phyloP scores from a whole-genome alignment of 148 eudicot genomes.

The Chenopodium quinoa region DNA sequence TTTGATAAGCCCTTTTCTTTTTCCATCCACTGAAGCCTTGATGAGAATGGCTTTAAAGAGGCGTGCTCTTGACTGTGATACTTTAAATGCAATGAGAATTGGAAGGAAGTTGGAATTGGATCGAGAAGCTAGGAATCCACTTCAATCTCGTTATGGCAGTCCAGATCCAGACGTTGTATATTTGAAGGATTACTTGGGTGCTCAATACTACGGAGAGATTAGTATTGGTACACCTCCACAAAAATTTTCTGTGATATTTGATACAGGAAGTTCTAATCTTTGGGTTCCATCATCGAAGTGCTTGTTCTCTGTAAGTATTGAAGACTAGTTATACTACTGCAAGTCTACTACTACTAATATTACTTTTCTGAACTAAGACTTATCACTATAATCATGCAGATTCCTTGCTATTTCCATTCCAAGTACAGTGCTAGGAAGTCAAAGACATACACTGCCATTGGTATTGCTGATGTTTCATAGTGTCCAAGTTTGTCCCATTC shows the following conservation, averaged over 20 bases:
- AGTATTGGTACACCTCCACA: conserved; percentile 84
- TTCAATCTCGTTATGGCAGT: conserved; percentile 22
- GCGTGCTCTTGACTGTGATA: conserved; percentile 50
- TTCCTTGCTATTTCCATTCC: conserved; percentile 76
- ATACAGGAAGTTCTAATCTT: conserved; percentile 89
- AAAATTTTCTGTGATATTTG: conserved; percentile 77
- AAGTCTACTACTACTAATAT: neutral
- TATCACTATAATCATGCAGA: conserved; percentile 39
- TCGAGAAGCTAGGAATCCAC: conserved; percentile 29
- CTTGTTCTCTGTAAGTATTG: conserved; percentile 69
- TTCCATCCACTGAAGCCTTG: conserved; percentile 46
- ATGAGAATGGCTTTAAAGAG: conserved; percentile 60
- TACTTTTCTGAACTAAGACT: conserved; percentile 15
- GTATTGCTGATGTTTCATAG: conserved; percentile 32
- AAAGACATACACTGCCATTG: conserved; percentile 53
- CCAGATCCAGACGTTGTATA: conserved; percentile 50
- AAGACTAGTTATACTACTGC: no score
- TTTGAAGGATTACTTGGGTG: conserved; percentile 78
- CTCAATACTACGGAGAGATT: conserved; percentile 89
- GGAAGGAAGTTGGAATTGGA: conserved; percentile 40
- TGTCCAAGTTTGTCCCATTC: neutral
- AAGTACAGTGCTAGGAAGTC: conserved; percentile 69
- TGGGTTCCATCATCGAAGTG: conserved; percentile 97
- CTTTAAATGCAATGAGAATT: conserved; percentile 49
- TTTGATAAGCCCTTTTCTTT: conserved; percentile 37